Percentiles rank a stretch among this genome's conserved stretches.
Evolutionary conservation across 2,329 filamentous ascomycete species (phyloP).

Genomic region (Aspergillus fumigatus): DNA sequence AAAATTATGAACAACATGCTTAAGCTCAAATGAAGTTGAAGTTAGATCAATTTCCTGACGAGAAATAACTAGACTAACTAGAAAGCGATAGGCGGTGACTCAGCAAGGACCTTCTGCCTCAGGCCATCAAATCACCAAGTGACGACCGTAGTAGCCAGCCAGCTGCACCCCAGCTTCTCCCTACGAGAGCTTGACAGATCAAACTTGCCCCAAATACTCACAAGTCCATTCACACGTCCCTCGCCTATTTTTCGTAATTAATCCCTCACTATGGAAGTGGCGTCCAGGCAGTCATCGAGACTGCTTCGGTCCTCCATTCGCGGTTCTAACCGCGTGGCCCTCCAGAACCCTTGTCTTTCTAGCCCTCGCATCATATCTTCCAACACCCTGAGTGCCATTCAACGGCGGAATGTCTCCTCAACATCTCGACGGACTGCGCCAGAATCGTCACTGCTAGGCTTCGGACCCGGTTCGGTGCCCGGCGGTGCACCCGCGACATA

Average conservation of each 20-base stretch:
- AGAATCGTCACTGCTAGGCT: conserved; percentile 30
- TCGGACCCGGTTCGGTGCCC: conserved; percentile 21
- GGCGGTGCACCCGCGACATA: conserved; percentile 61
- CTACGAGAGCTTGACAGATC: conserved; percentile 7
- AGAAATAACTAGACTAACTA: too few species aligned
- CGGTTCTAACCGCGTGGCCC: conserved; percentile 16
- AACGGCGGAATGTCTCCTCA: conserved; percentile 28
- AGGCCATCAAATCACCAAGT: conserved; percentile 16
- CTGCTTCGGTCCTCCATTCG: conserved; percentile 25
- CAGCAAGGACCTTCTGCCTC: conserved; percentile 17
- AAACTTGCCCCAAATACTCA: conserved; percentile 4
- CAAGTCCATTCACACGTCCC: conserved; percentile 4
- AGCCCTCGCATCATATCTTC: conserved; percentile 15
- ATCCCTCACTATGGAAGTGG: conserved; percentile 32
- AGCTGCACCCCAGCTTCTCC: conserved; percentile 14
- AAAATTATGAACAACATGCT: neutral
- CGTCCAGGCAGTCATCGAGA: conserved; percentile 32
- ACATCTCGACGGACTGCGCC: conserved; percentile 25
- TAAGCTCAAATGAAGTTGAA: neutral
- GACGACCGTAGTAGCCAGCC: conserved; percentile 11
- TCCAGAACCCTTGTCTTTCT: conserved; percentile 20
- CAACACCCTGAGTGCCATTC: conserved; percentile 19
- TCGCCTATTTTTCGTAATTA: neutral
- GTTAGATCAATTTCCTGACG: neutral
- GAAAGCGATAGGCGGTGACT: conserved; percentile 1